phyloP scores from a whole-genome alignment of 805 yeast genomes.

The Ogataea pini region DNA sequence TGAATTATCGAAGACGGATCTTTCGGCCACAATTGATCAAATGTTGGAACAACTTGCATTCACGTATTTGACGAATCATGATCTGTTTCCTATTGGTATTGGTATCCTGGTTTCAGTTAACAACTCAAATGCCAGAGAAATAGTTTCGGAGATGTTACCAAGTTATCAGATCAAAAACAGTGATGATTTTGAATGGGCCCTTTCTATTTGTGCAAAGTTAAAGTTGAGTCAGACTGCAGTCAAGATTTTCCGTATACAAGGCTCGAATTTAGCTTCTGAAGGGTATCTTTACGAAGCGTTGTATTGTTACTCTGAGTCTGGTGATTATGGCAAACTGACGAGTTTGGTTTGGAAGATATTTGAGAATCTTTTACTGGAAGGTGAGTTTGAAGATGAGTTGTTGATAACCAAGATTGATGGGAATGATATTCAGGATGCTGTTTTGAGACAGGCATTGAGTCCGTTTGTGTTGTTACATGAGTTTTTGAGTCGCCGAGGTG shows the following conservation, averaged over 20 bases:
- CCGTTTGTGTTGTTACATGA: slow-evolving; percentile 68
- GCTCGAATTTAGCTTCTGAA: slow-evolving; percentile 33
- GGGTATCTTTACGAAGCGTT: slow-evolving; percentile 57
- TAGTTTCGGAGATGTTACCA: slow-evolving; percentile 60
- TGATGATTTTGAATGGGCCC: slow-evolving; percentile 79
- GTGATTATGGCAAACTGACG: slow-evolving; percentile 53
- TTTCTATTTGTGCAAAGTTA: slow-evolving; percentile 70
- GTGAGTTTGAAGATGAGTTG: slow-evolving; percentile 51
- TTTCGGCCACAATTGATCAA: slow-evolving; percentile 30
- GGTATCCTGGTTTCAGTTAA: slow-evolving; percentile 57
- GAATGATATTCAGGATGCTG: slow-evolving; percentile 42
- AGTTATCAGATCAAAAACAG: slow-evolving; percentile 60
- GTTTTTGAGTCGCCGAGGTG: slow-evolving; percentile 40
- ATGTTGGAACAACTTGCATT: slow-evolving; percentile 57
- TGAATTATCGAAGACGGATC: slow-evolving; percentile 17
- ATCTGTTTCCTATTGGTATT: slow-evolving; percentile 65
- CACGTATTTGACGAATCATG: slow-evolving; percentile 51
- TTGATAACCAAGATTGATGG: slow-evolving; percentile 32
- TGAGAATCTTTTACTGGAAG: slow-evolving; percentile 56
- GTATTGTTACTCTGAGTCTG: slow-evolving; percentile 62
- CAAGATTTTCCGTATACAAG: slow-evolving; percentile 55
- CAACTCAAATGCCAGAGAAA: slow-evolving; percentile 42
- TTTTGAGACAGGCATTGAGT: slow-evolving; percentile 65
- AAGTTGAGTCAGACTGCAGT: slow-evolving; percentile 59
- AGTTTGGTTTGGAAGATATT: slow-evolving; percentile 61